A percentile compares a stretch with the other conserved stretches of the same genome.
Evolutionary conservation across 192 early-diverging fungal species (phyloP).

Genomic region (Rhizophagus clarus): DNA sequence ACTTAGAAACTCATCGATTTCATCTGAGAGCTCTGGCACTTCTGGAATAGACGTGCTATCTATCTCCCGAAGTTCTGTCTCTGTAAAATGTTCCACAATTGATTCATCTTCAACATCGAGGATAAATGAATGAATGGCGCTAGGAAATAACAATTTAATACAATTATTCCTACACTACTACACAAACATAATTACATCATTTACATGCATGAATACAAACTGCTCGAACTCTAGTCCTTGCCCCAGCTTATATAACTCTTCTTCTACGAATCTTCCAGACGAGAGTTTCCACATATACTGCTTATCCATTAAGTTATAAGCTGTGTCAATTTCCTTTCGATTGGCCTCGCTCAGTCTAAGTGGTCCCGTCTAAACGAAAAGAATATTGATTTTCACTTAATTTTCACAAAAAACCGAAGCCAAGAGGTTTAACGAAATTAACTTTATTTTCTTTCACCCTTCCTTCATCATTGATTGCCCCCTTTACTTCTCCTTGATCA

Average conservation of each 20-base stretch:
- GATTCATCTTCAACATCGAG: slow-evolving; percentile 29
- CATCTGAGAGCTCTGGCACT: slow-evolving; percentile 13
- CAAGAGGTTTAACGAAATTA: background rate
- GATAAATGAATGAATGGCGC: slow-evolving; percentile 33
- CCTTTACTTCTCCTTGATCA: too few relatives aligned
- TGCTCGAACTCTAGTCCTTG: slow-evolving; percentile 20
- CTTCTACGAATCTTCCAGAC: slow-evolving; percentile 16
- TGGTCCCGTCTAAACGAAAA: slow-evolving; percentile 7
- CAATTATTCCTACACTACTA: background rate
- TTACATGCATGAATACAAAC: slow-evolving; percentile 14
- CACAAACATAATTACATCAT: slow-evolving; percentile 1
- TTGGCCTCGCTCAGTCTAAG: background rate
- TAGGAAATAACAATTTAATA: slow-evolving; percentile 27
- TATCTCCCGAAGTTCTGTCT: slow-evolving; percentile 27
- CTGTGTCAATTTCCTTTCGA: slow-evolving; percentile 6
- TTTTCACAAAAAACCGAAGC: too few relatives aligned
- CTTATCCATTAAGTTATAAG: slow-evolving; percentile 22
- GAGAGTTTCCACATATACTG: slow-evolving; percentile 29
- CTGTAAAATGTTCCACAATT: slow-evolving; percentile 22
- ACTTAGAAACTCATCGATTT: background rate
- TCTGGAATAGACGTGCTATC: background rate
- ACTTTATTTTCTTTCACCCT: too few relatives aligned
- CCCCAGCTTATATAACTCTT: slow-evolving; percentile 30
- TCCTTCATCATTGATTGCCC: too few relatives aligned
- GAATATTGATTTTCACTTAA: too few relatives aligned